Conservation (phyloP, 2,329 filamentous ascomycete species). For the Fusarium sp. region DNA sequence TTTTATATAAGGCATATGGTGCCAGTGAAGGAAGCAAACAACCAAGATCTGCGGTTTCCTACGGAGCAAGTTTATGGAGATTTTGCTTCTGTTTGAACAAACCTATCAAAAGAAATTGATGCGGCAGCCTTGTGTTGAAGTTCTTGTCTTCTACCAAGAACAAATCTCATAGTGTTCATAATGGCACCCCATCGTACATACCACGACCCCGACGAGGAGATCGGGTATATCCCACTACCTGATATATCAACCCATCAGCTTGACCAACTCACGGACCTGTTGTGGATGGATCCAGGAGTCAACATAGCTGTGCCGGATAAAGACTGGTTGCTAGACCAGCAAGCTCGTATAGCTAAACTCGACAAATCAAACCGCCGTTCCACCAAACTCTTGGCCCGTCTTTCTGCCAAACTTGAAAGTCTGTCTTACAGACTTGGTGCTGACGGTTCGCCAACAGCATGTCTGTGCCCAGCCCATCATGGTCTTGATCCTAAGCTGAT, state of each 20-base stretch:
- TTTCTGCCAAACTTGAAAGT: slow-evolving; percentile 45
- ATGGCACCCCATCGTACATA: slow-evolving; percentile 8
- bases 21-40: neutral
- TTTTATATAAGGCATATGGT: slow-evolving; percentile 16
- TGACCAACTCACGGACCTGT: slow-evolving; percentile 47
- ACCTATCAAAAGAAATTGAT: neutral
- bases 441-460: slow-evolving; percentile 43
- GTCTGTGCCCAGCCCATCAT: slow-evolving; percentile 55
- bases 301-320: slow-evolving; percentile 43
- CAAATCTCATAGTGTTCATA: neutral
- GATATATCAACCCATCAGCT: slow-evolving; percentile 42
- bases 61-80: neutral
- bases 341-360: slow-evolving; percentile 34
- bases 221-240: neutral
- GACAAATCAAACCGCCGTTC: slow-evolving; percentile 43
- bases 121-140: neutral
- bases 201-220: neutral
- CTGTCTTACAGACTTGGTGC: slow-evolving; percentile 11
- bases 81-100: slow-evolving; percentile 1
- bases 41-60: neutral
- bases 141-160: neutral
- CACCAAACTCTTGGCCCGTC: slow-evolving; percentile 45
- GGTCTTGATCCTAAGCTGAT: slow-evolving; percentile 55
- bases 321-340: slow-evolving; percentile 51
- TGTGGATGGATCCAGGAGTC: slow-evolving; percentile 47